Conservation (phyloP, 495 filamentous ascomycete genomes). For the Penicillium antarcticum region DNA sequence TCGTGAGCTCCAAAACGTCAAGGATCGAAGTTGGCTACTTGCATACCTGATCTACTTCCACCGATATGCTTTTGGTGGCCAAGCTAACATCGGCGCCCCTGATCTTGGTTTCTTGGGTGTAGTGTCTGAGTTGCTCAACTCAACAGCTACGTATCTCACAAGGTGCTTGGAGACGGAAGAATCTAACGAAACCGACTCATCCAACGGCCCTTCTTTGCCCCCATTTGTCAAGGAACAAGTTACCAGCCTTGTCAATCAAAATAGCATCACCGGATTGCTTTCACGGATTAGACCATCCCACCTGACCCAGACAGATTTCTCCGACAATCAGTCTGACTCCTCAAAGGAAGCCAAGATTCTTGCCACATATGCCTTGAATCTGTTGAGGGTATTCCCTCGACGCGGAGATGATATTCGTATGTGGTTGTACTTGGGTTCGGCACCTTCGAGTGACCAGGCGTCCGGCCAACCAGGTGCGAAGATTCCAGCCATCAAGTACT, state of each 20-base stretch:
- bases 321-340: conserved; percentile 24
- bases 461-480: conserved; percentile 37
- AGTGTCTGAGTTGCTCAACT: conserved; percentile 60
- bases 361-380: conserved; percentile 81
- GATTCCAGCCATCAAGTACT: conserved; percentile 77
- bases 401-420: conserved; percentile 88
- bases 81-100: conserved; percentile 36
- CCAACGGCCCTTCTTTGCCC: conserved; percentile 40
- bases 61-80: conserved; percentile 45
- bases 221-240: conserved; percentile 60
- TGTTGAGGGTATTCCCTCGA: conserved; percentile 82
- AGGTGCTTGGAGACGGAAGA: conserved; percentile 53
- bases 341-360: conserved; percentile 66
- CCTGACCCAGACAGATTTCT: conserved; percentile 23
- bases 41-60: conserved; percentile 78
- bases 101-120: conserved; percentile 62
- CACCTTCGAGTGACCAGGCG: conserved; percentile 36
- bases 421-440: conserved; percentile 86
- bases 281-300: conserved; percentile 36
- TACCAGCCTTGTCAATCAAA: conserved; percentile 61
- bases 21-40: conserved; percentile 67
- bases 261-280: conserved; percentile 58
- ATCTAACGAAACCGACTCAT: conserved; percentile 28
- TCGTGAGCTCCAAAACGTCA: conserved; percentile 23
- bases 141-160: conserved; percentile 57